These are phyloP conservation scores for Colletotrichum sp. DNA, from an alignment of 2,329 filamentous ascomycete genomes.

Conservation along the genomic window DNA sequence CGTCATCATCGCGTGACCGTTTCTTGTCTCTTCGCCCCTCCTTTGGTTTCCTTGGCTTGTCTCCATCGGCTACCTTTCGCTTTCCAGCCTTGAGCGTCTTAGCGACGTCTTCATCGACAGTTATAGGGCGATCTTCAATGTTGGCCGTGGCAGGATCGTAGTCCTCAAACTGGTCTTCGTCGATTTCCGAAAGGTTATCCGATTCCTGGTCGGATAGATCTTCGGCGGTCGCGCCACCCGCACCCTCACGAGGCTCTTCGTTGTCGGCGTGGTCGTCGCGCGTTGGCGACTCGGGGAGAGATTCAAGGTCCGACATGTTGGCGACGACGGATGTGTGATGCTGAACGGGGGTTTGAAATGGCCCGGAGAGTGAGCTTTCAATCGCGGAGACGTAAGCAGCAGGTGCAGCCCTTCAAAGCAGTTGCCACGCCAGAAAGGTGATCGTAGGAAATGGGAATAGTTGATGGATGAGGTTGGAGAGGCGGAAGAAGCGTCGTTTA, in stretches of 20 bases:
- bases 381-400: background rate
- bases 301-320: slow-evolving; percentile 53
- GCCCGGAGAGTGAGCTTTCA: background rate
- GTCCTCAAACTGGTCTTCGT: slow-evolving; percentile 73
- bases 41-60: slow-evolving; percentile 74
- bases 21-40: slow-evolving; percentile 76
- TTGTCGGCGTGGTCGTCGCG: slow-evolving; percentile 40
- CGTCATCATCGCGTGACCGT: slow-evolving; percentile 56
- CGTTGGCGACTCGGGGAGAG: slow-evolving; percentile 40
- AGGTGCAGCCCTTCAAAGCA: background rate
- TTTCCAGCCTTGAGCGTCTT: slow-evolving; percentile 69
- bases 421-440: background rate
- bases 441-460: background rate
- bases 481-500: background rate
- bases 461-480: background rate
- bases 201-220: slow-evolving; percentile 60
- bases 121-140: slow-evolving; percentile 67
- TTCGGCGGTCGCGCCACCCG: slow-evolving; percentile 42
- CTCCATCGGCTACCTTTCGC: slow-evolving; percentile 68
- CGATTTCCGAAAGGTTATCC: slow-evolving; percentile 69
- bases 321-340: background rate
- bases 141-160: slow-evolving; percentile 70
- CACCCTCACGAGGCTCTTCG: slow-evolving; percentile 43
- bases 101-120: slow-evolving; percentile 70
- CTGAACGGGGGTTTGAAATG: background rate